These are phyloP conservation scores for Botryosphaeria agaves DNA, from an alignment of 2,329 filamentous ascomycete genomes.

Conservation along the genomic window DNA sequence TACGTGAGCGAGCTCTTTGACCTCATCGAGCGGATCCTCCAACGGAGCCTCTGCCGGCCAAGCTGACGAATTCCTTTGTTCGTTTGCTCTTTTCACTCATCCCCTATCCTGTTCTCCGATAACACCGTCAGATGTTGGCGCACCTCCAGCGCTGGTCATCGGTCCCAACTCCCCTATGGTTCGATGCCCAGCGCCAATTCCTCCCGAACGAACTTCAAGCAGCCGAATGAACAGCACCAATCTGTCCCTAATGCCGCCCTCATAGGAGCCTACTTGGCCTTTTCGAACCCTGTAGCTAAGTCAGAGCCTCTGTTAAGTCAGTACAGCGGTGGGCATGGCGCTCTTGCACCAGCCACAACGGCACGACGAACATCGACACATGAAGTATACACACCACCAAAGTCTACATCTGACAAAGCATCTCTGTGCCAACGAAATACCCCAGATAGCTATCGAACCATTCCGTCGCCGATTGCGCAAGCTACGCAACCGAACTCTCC, in stretches of 20 bases:
- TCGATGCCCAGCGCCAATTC: constrained; percentile 16
- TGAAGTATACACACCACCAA: too few species aligned
- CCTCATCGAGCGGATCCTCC: too few species aligned
- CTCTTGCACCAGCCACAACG: constrained; percentile 27
- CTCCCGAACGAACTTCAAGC: constrained; percentile 10
- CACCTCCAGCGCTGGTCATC: too few species aligned
- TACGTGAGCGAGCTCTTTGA: too few species aligned
- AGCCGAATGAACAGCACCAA: constrained; percentile 16
- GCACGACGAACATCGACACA: constrained; percentile 5
- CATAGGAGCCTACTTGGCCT: constrained; percentile 29
- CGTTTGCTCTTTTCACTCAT: too few species aligned
- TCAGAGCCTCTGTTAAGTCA: constrained; percentile 21
- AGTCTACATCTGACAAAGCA: constrained; percentile 3
- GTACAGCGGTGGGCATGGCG: constrained; percentile 23
- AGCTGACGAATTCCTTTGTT: too few species aligned
- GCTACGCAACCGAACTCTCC: too few species aligned
- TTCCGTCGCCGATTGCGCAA: too few species aligned
- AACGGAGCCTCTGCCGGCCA: too few species aligned
- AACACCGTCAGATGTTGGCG: too few species aligned
- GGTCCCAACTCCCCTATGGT: too few species aligned
- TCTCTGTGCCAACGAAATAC: constrained; percentile 9
- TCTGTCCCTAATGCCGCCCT: constrained; percentile 28
- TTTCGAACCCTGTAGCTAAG: constrained; percentile 24
- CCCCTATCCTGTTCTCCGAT: too few species aligned
- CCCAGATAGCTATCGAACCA: background rate